Evolutionary conservation across 768 basidiomycete species (phyloP), one percentile per base, ranked within the genome.

Genomic region (Kwoniella bestiolae): DNA sequence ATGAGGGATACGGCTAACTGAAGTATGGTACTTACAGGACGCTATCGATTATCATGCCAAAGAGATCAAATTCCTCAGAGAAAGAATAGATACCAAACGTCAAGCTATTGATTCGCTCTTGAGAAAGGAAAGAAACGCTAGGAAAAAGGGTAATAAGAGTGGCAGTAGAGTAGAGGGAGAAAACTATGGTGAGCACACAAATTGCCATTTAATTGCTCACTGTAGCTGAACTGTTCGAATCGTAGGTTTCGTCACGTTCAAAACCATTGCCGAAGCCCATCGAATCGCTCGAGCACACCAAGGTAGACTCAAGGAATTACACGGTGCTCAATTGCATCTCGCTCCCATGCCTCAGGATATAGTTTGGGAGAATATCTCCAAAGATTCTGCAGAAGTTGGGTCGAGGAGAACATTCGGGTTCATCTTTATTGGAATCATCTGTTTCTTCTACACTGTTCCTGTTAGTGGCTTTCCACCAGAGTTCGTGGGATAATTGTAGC

Each of bases 381-480:
- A 86, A 75, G 86, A 88, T 1, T 84, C 89, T 18, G 85, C 81
- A 6, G 88, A 91, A 69, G 78, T 91, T 25, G 81, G 86, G 26
- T 85, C 88, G 41, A 90, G 90, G 80, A 86, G 85, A 73, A 82
- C 84, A 32, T 82, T 90, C 26, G 95, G 96, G n/a, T 91, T 91
- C 81, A 65, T 90, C 38, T 86, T 90, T 81, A 86, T 99, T 58
- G 83, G 85, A 23, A 73, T 87, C 31, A 87, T 97, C 52, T 94
- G 92, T 81, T 94, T 93, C 83, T 87, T 98, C 84, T 94, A 99
- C 84, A 97, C 94, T 35, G 84, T 95, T 9, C 96, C 96, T 21
- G 74, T 76, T 32, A 60, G 71, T 66, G 0, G 6, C 29, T 14
- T 25, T 29, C 5, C 35, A 12, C 8, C 29, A 53, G 23, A 21